Base-by-base conservation (phyloP, 2,329 filamentous ascomycete species). In the Arthrobotrys sphaeroides region DNA sequence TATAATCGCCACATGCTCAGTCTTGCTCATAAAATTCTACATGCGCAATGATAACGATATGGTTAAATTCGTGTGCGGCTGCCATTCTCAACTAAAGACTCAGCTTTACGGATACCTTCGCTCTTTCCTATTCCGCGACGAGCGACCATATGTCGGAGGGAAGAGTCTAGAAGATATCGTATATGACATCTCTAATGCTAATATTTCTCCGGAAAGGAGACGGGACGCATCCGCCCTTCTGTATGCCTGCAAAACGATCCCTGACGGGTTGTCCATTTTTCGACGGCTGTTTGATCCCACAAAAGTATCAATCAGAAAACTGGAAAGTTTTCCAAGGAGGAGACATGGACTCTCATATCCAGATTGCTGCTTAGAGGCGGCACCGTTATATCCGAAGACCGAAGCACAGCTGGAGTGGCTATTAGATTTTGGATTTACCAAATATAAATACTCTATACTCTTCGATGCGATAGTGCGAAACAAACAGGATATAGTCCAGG, bases 11-110 rank as follows among this genome's bases (percentile, higher is more conserved):
- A 38, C 43, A 7, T 62, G 57, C 10, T 43, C 40, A 10, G 40
- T 16, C n/a, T 24, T 62, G 7, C 10, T 47, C 6, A 5, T n/a
- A 13, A 20, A 7, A 2, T 20, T 62, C 12, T 62, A 62, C 24
- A n/a, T 43, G 5, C 40, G 40, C 5, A 16, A 12, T 13, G 57
- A 62, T n/a, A n/a, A 62, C 20, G 57, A 62, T 4, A 62, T 62
- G 57, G 5, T 62, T 5, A n/a, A 12, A 1, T 36, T 22, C 12
- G 13, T 62, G 47, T n/a, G n/a, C 36, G 7, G 13, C 18, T 13
- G 16, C 10, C 22, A 62, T 22, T 40, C 40, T 3, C 20, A 55
- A 7, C 12, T 38, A 5, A 24, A n/a, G 0, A 36, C 5, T 3
- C 2, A 18, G 1, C 4, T 38, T 13, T 55, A 55, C 12, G 4